Conservation (phyloP, 495 filamentous ascomycete species). For the Penicillium waksmanii region DNA sequence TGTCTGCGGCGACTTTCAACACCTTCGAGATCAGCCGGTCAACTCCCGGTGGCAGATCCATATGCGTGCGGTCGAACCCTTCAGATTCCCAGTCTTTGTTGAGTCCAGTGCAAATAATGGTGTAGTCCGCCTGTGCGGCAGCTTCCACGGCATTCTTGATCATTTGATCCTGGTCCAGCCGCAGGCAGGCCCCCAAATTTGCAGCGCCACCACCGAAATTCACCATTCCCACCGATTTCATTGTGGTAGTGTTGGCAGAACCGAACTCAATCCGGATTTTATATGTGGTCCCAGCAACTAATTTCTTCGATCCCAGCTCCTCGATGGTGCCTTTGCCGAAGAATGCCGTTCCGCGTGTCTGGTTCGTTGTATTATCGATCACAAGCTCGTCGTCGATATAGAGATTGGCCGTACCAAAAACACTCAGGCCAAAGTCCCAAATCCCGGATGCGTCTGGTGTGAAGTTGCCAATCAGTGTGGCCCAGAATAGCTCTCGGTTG, state of each 20-base stretch:
- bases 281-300: constrained; percentile 59
- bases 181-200: constrained; percentile 48
- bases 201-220: constrained; percentile 66
- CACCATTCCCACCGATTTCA: constrained; percentile 48
- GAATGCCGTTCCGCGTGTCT: constrained; percentile 59
- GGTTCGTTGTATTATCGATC: constrained; percentile 63
- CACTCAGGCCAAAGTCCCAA: constrained; percentile 72
- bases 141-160: constrained; percentile 36
- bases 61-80: constrained; percentile 75
- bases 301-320: constrained; percentile 53
- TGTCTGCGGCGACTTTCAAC: constrained; percentile 65
- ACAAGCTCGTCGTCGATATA: constrained; percentile 67
- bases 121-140: constrained; percentile 66
- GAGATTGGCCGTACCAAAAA: constrained; percentile 69
- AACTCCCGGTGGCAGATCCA: constrained; percentile 70
- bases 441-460: constrained; percentile 59
- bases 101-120: constrained; percentile 74
- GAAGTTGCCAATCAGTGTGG: constrained; percentile 26
- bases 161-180: background rate
- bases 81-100: constrained; percentile 86
- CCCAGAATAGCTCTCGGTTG: background rate
- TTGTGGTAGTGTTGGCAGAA: constrained; percentile 58
- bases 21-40: constrained; percentile 70
- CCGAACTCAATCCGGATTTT: constrained; percentile 62
- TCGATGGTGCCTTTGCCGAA: constrained; percentile 60